These are phyloP conservation scores for Alternaria triticimaculans DNA, from an alignment of 2,329 filamentous ascomycete species.

Conservation along the genomic window DNA sequence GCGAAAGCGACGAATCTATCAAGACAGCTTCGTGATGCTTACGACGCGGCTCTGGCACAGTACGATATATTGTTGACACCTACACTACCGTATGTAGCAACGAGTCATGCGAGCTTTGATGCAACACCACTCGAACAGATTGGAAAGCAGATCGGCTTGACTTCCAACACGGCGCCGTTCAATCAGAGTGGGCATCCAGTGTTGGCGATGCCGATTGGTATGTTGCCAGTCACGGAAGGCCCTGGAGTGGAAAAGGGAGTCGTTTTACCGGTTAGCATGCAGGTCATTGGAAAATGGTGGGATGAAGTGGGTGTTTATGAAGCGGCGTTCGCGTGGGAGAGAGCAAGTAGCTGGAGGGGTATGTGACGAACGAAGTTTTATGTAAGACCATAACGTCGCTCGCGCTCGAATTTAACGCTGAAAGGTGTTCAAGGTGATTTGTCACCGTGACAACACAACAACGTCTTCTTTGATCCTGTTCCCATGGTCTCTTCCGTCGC, in stretches of 20 bases:
- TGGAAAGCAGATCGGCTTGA: constrained; percentile 60
- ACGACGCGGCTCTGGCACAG: constrained; percentile 50
- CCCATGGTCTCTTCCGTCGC: not conserved
- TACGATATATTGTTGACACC: constrained; percentile 59
- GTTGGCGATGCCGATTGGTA: constrained; percentile 59
- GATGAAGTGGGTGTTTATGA: constrained; percentile 57
- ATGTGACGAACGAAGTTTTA: constrained; percentile 14
- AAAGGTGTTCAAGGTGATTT: not conserved
- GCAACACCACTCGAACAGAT: constrained; percentile 56
- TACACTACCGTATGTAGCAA: constrained; percentile 57
- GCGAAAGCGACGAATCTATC: constrained; percentile 60
- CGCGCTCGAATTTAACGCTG: not conserved
- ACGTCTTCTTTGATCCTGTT: not conserved
- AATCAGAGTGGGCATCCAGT: constrained; percentile 65
- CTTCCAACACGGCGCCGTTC: constrained; percentile 64
- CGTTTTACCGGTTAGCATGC: constrained; percentile 60
- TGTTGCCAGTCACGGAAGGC: constrained; percentile 52
- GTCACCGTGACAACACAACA: not conserved
- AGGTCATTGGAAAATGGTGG: constrained; percentile 62
- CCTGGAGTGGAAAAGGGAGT: constrained; percentile 27
- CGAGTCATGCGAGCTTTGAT: constrained; percentile 50
- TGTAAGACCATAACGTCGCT: not conserved
- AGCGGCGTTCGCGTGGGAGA: constrained; percentile 58
- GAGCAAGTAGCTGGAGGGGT: constrained; percentile 53
- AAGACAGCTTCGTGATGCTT: constrained; percentile 56